These are phyloP conservation scores for Paracorniculantispora psalliotae DNA, from an alignment of 2,329 filamentous ascomycete genomes.

Conservation along the genomic window DNA sequence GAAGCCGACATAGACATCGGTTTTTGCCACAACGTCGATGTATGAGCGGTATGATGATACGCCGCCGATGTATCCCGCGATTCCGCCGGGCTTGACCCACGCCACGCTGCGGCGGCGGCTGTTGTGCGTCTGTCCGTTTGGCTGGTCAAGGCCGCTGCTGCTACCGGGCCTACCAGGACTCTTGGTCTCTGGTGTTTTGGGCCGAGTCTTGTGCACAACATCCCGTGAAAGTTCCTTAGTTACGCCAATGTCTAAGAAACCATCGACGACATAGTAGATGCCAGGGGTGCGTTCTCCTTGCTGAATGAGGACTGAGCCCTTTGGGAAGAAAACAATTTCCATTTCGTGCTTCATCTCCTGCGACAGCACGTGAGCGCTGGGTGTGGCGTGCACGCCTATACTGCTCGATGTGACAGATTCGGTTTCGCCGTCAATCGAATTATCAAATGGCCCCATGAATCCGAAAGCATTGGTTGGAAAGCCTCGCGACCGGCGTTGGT, in stretches of 20 bases:
- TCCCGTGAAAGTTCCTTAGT: conserved; percentile 39
- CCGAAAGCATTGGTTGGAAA: conserved; percentile 76
- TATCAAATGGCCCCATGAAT: conserved; percentile 79
- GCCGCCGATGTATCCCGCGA: conserved; percentile 91
- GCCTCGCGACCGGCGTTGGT: conserved; percentile 72
- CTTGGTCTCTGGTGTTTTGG: background rate
- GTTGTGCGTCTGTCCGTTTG: conserved; percentile 40
- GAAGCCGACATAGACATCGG: conserved; percentile 96
- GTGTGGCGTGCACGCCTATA: conserved; percentile 54
- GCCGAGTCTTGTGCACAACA: conserved; percentile 18
- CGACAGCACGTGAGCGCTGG: conserved; percentile 60
- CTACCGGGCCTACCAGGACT: background rate
- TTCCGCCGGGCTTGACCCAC: conserved; percentile 86
- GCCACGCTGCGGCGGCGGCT: conserved; percentile 67
- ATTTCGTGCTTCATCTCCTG: conserved; percentile 87
- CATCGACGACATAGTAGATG: conserved; percentile 95
- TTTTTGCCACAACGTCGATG: conserved; percentile 94
- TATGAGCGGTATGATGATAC: conserved; percentile 95
- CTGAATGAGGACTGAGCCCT: conserved; percentile 89
- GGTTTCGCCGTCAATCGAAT: conserved; percentile 70
- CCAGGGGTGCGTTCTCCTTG: conserved; percentile 96
- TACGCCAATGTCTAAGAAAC: conserved; percentile 92
- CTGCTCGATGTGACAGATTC: conserved; percentile 77
- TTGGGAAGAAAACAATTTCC: conserved; percentile 95
- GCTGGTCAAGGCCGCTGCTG: background rate